These are phyloP conservation scores for Colletotrichum chrysophilum DNA, from an alignment of 2,329 filamentous ascomycete species.

Conservation along the genomic window DNA sequence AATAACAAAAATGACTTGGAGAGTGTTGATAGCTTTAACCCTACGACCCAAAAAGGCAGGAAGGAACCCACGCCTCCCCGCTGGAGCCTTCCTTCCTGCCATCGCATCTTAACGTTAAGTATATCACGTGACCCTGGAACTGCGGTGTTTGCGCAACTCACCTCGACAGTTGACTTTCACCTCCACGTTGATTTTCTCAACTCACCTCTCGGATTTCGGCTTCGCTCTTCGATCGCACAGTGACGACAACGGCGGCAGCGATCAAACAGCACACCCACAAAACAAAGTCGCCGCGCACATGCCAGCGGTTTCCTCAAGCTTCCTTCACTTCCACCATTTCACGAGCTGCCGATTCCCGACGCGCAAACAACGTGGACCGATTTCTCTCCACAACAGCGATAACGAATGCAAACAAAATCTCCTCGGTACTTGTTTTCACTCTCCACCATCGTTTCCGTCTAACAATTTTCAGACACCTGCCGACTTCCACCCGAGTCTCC, in stretches of 20 bases:
- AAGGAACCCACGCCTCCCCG: not conserved
- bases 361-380: accelerated
- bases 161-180: not conserved
- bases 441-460: too few species aligned
- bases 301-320: accelerated
- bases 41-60: not conserved
- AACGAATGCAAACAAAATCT: too few species aligned
- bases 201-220: accelerated
- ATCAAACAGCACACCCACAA: not conserved
- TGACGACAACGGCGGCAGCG: accelerated
- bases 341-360: not conserved
- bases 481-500: too few species aligned
- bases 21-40: not conserved
- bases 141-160: not conserved
- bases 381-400: accelerated
- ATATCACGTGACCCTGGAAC: not conserved
- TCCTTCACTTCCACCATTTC: not conserved
- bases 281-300: not conserved
- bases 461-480: too few species aligned
- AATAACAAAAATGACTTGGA: not conserved
- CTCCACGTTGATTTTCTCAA: not conserved
- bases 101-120: not conserved
- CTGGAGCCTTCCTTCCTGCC: not conserved
- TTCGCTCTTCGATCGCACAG: not conserved
- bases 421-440: too few species aligned